Evolutionary conservation across 805 yeast species (phyloP).

Genomic region (Yarrowia hollandica): DNA sequence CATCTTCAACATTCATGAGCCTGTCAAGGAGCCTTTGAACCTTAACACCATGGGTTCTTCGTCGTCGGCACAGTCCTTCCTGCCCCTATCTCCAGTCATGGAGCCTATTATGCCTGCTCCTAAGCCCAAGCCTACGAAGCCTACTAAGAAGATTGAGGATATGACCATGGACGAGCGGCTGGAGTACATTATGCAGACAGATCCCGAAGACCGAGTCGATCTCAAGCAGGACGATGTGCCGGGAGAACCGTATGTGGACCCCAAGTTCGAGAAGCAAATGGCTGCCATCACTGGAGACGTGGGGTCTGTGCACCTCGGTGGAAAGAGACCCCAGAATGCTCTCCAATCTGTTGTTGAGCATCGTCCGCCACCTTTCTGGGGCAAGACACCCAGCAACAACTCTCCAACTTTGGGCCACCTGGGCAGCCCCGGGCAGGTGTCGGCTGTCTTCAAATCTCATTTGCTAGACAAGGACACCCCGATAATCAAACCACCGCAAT

Average conservation of each 20-base stretch:
- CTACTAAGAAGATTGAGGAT: constrained; percentile 22
- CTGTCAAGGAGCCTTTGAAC: constrained; percentile 7
- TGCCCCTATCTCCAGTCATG: constrained; percentile 12
- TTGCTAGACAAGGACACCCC: not conserved
- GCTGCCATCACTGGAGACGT: constrained; percentile 27
- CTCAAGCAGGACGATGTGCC: constrained; percentile 4
- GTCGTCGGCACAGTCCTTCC: constrained; percentile 5
- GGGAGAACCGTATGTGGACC: constrained; percentile 11
- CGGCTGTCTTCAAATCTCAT: not conserved
- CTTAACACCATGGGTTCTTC: not conserved
- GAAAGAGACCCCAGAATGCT: not conserved
- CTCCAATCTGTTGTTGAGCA: not conserved
- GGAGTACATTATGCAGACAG: constrained; percentile 27
- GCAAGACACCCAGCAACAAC: constrained; percentile 1
- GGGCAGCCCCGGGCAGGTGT: not conserved
- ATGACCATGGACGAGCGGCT: constrained; percentile 26
- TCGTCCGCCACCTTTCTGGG: constrained; percentile 15
- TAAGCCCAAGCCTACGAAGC: constrained; percentile 24
- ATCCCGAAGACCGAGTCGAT: constrained; percentile 27
- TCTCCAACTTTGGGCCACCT: not conserved
- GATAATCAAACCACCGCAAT: constrained; percentile 22
- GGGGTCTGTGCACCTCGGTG: not conserved
- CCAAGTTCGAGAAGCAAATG: constrained; percentile 19
- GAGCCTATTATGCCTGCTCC: constrained; percentile 12
- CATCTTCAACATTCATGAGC: constrained; percentile 25